Evolutionary conservation across 495 filamentous ascomycete species (phyloP), one percentile per base, ranked within the genome.

Genomic region (Tuber indicum): DNA sequence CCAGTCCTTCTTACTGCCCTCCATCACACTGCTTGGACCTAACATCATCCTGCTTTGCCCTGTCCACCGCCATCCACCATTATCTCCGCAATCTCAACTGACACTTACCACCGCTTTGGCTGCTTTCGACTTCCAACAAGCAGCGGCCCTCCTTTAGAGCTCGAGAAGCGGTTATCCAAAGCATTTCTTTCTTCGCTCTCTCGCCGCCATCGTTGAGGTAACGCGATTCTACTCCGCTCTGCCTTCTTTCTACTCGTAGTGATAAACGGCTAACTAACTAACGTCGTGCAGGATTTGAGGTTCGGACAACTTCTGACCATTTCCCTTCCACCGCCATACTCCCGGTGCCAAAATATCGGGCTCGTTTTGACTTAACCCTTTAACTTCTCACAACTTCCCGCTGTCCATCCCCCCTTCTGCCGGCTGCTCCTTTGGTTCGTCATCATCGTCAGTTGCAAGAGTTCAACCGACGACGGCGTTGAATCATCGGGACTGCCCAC

Each of bases 381-480:
- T 45, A 52, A 73, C 72, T 74, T 49, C 58, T 76, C 49, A n/a
- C 45, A 79, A 72, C 71, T 66, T 62, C n/a, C 39, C 44, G 42
- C 73, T 73, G 70, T 32, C 32, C 69, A 69, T 71, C 62, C 47
- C 58, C 58, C 26, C 43, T 70, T 70, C 72, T 69, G 41, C 76
- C 72, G 52, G 70, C 73, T 41, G 52, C 76, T 70, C 70, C 52
- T 62, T 44, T 47, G 52, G 58, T 71, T 49, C 77, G 49, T 62
- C 49, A 71, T 71, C 74, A 79, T 73, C 77, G 77, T 78, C 77
- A 62, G 71, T 71, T 66, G 70, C 77, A 75, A 70, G 52, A 70
- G 58, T 36, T 80, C 72, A 73, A 41, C 73, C 77, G 62, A 72
- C 73, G 44, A 71, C 77, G 78, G 78, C 72, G 77, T 42, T 80